Conservation (phyloP, 148 eudicot genomes). For the Rhododendron vialii region DNA sequence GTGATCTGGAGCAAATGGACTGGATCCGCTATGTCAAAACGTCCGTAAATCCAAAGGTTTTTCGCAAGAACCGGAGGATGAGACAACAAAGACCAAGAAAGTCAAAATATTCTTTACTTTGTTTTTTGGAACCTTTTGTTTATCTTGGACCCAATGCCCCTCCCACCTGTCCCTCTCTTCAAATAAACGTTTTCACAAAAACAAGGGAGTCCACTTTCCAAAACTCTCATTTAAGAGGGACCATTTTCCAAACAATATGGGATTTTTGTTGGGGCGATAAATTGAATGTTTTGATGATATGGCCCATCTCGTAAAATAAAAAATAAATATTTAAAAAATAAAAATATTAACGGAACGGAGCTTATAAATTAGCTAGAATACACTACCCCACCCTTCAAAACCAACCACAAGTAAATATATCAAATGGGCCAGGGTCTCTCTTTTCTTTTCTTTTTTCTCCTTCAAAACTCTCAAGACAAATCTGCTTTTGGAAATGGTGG, state of each 20-base stretch:
- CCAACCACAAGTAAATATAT: too few species aligned
- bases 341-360: too few species aligned
- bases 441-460: too few species aligned
- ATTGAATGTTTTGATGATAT: not conserved
- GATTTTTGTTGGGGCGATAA: not conserved
- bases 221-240: not conserved
- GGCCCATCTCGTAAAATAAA: too few species aligned
- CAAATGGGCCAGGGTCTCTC: not conserved
- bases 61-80: not conserved
- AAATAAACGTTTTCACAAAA: not conserved
- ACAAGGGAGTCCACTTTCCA: not conserved
- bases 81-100: constrained; percentile 1
- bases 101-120: constrained; percentile 8
- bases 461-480: not conserved
- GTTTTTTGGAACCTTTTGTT: not conserved
- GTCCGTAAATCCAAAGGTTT: not conserved
- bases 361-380: not conserved
- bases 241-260: not conserved
- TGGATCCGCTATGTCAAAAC: not conserved
- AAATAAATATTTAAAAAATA: too few species aligned
- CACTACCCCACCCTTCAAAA: not conserved
- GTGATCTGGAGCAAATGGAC: too few species aligned
- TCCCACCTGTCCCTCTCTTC: not conserved
- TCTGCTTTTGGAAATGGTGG: not conserved
- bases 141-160: not conserved